Percentiles rank a stretch among this genome's conserved stretches.
phyloP scores from a whole-genome alignment of 352 stramenopile genomes.

The Phytophthora hibernalis region DNA sequence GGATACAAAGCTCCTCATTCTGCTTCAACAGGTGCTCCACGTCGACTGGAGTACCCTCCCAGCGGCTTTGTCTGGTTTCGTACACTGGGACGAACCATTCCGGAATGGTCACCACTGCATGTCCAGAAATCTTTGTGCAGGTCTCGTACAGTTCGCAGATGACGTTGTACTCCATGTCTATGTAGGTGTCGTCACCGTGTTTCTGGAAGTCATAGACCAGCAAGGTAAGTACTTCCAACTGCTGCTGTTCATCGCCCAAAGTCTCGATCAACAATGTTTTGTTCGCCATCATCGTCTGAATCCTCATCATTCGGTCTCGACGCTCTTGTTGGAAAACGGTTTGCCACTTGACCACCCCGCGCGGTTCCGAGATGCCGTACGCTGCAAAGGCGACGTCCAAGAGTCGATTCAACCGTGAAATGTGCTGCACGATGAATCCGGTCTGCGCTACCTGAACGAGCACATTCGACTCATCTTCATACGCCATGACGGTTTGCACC shows the following conservation, averaged over 20 bases:
- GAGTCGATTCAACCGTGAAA: conserved; percentile 30
- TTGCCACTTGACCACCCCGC: conserved; percentile 21
- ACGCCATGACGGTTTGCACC: conserved; percentile 25
- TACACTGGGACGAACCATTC: conserved; percentile 42
- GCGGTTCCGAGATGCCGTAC: conserved; percentile 28
- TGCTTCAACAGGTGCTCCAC: conserved; percentile 24
- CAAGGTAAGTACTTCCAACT: conserved; percentile 37
- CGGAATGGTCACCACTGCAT: conserved; percentile 21
- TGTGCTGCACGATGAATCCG: conserved; percentile 32
- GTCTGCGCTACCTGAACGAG: conserved; percentile 37
- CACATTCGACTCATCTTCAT: conserved; percentile 26
- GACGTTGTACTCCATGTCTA: conserved; percentile 31
- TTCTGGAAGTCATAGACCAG: conserved; percentile 38
- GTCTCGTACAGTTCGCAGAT: conserved; percentile 28
- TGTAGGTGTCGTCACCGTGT: conserved; percentile 27
- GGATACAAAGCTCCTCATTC: conserved; percentile 38
- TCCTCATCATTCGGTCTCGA: conserved; percentile 26
- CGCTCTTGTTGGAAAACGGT: conserved; percentile 34
- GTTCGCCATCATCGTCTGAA: conserved; percentile 27
- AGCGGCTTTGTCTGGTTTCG: conserved; percentile 31
- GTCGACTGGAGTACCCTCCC: conserved; percentile 29
- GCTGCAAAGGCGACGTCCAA: conserved; percentile 27
- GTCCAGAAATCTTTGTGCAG: conserved; percentile 23
- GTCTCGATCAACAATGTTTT: conserved; percentile 10
- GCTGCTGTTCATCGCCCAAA: conserved; percentile 36